Evolutionary conservation across 768 basidiomycete genomes (phyloP), one percentile per base, ranked within the genome.

Genomic region (Fomitopsis pulvina): DNA sequence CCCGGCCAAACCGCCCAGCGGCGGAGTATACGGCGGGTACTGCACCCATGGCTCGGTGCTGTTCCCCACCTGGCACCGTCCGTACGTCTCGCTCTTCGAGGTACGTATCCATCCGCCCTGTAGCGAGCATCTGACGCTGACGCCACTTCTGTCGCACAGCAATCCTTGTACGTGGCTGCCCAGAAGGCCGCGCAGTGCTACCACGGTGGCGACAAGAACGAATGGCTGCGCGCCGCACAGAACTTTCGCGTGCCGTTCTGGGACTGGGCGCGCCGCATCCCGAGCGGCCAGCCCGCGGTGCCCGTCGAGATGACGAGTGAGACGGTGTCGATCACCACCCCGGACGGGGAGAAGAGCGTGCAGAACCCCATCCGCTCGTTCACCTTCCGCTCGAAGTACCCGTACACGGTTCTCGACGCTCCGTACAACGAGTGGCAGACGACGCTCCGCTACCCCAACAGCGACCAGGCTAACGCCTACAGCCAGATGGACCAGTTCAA

Each of bases 21-120:
- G 54, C 0, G 53, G 59, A 5, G 51, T 52, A 7, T 71, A 66
- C 65, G 63, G 66, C n/a, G 79, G 78, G 3, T 80, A 80, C 55
- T 80, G 78, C 57, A 71, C 70, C n/a, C 80, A 81, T 58, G 74
- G 74, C 16, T 72, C 71, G 1, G 66, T 72, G 8, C 63, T 79
- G 9, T 79, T 79, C 67, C 77, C 77, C 7, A 77, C 74, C 4
- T 80, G 75, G 74, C 78, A 81, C 54, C 63, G 79, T 44, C 75
- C 77, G 2, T 80, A 80, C 52, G 60, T 80, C 22, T 59, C 71
- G 28, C 60, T 79, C 1, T 71, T 70, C 50, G 78, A 81, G 68
- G 78, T 78, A 41, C 9, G 66, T 52, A 18, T 40, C 6, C n/a
- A n/a, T n/a, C n/a, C n/a, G n/a, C n/a, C n/a, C n/a, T n/a, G 3